These are phyloP conservation scores for Exophiala spinifera DNA, from an alignment of 2,329 filamentous ascomycete genomes.

Conservation along the genomic window DNA sequence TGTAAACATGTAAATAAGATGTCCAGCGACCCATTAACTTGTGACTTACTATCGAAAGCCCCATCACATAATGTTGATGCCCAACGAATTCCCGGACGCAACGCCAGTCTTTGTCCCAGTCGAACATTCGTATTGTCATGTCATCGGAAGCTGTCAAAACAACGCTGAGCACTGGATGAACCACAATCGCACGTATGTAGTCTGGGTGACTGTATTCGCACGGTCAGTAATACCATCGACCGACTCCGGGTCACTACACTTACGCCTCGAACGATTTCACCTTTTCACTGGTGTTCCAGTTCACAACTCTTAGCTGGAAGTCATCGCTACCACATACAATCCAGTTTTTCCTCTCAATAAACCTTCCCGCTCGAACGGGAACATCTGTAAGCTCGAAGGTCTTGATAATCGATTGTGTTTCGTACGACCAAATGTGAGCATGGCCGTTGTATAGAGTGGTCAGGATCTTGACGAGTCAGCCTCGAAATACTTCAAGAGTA, in stretches of 20 bases:
- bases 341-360: conserved; percentile 98
- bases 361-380: conserved; percentile 91
- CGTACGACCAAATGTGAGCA: conserved; percentile 99
- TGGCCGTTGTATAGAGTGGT: conserved; percentile 97
- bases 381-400: conserved; percentile 99
- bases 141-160: conserved; percentile 95
- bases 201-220: conserved; percentile 65
- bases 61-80: conserved; percentile 96
- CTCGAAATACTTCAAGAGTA: conserved; percentile 28
- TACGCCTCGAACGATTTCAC: conserved; percentile 31
- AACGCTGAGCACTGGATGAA: conserved; percentile 93
- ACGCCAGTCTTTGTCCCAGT: conserved; percentile 98
- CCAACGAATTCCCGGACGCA: conserved; percentile 96
- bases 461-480: conserved; percentile 54
- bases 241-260: conserved; percentile 1
- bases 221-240: background rate
- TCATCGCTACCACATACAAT: conserved; percentile 93
- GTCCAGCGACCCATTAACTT: background rate
- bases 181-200: conserved; percentile 94
- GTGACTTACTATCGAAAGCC: conserved; percentile 36
- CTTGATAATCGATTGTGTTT: conserved; percentile 95
- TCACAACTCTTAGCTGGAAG: conserved; percentile 87
- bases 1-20: conserved; percentile 59
- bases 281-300: conserved; percentile 99
- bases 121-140: conserved; percentile 98